Base-by-base conservation (phyloP, 2,329 filamentous ascomycete genomes). In the Spiromastix sp. region DNA sequence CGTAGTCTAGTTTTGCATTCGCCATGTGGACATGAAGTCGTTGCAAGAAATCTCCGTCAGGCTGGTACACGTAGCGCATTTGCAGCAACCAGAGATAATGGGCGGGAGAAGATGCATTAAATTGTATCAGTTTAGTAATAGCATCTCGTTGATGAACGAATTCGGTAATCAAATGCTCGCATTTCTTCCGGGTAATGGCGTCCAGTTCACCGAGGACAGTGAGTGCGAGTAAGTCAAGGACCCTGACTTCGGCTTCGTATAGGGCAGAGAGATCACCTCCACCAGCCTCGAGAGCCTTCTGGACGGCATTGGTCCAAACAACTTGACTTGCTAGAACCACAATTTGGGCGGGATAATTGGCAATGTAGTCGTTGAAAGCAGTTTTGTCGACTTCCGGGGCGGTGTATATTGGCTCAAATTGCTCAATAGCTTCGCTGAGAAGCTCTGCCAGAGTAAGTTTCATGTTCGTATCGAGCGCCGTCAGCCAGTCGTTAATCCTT, bases 401-500 rank as follows among this genome's bases (percentile, higher is more conserved):
- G 35, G 74, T 70, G 50, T 93, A 87, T 15, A 95, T 76, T 4
- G 80, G 76, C 4, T 77, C 77, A 50, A 93, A 98, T 36, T 82
- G 77, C 22, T 83, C 76, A 25, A 93, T 72, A 2, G 91, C 89
- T 55, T 96, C 87, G 2, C 79, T 79, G 19, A 98, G 72, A 18
- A 94, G 70, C 56, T 96, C 89, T 0, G 91, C 91, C 12, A 99
- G 72, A 0, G 91, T 94, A 21, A 78, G 72, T 59, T 95, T 95
- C 87, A 98, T 96, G 46, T 81, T 93, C 39, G 68, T 79, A 58
- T 98, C 91, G 20, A 99, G 67, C 4, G 93, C 78, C 19, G 84
- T 82, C n/a, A 99, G 72, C 91, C 91, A 99, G 59, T 98, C 91
- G 51, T 99, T 98, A 68, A 99, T 95, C 50, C 85, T 83, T 1